A percentile compares a stretch with the other conserved stretches of the same genome.
These are phyloP conservation scores for Populus hybrid DNA, from an alignment of 441 rosid genomes.

Conservation along the genomic window DNA sequence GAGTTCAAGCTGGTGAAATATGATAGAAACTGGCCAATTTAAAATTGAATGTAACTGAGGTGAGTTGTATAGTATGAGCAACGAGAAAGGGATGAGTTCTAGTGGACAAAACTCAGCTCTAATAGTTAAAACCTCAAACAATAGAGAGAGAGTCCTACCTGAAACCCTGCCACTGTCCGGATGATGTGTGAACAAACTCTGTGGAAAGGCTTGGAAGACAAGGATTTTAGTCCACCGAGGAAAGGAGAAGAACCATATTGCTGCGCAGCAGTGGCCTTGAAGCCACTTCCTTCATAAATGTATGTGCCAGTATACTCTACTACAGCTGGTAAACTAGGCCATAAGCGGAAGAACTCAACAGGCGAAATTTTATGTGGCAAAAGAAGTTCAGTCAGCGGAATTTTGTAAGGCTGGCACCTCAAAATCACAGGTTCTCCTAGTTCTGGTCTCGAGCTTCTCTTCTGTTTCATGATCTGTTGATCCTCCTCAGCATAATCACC, in stretches of 20 bases:
- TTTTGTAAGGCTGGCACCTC: constrained; percentile 97
- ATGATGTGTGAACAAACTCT: constrained; percentile 91
- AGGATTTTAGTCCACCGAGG: constrained; percentile 84
- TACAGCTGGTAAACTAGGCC: constrained; percentile 98
- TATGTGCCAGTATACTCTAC: constrained; percentile 90
- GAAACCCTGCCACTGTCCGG: constrained; percentile 95
- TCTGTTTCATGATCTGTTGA: constrained; percentile 75
- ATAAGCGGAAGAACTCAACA: constrained; percentile 93
- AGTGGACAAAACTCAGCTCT: neutral
- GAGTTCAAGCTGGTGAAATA: neutral
- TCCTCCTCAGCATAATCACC: constrained; percentile 93
- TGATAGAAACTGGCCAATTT: neutral
- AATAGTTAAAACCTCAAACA: constrained; percentile 2
- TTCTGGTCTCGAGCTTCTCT: constrained; percentile 81
- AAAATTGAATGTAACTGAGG: neutral
- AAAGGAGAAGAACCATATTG: constrained; percentile 97
- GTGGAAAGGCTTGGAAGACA: constrained; percentile 94
- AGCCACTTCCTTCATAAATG: constrained; percentile 93
- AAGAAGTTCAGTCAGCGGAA: constrained; percentile 93
- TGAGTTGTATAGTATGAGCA: neutral
- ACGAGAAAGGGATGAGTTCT: neutral
- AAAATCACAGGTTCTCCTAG: constrained; percentile 94
- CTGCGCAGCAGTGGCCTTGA: constrained; percentile 98
- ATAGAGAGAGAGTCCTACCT: constrained; percentile 44
- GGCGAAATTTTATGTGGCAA: constrained; percentile 96